Evolutionary conservation across 2,329 filamentous ascomycete genomes (phyloP), one percentile per base, ranked within the genome.

Genomic region (Aspergillus piperis): DNA sequence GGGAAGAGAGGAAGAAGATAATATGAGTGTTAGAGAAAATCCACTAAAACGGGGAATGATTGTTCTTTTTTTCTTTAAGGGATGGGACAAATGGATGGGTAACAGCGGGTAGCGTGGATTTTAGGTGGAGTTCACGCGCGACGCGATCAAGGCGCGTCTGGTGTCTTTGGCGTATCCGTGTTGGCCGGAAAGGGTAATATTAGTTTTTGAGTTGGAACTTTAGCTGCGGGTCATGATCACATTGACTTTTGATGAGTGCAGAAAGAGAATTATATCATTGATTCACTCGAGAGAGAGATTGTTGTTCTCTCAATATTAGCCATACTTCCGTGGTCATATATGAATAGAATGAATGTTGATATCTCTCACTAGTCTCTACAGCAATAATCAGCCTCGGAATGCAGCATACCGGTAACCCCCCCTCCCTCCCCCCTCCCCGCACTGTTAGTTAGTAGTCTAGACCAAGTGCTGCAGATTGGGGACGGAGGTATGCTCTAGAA

Each of bases 61-160:
- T 48, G 32, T 44, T 62, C 59, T 55, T 56, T 51, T 60, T 60
- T 59, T 36, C 32, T 36, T 32, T 36, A 36, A 30, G 54, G 41
- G 56, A 27, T 39, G 30, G 52, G 56, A 21, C 30, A 25, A 48
- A 23, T 27, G 47, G 54, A 54, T 36, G 32, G 36, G 41, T 44
- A 53, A 19, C 11, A 36, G 51, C 51, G 51, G 51, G 51, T 53
- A 38, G 51, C 51, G 51, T 53, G 41, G 39, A 39, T 54, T 61
- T 54, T 32, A n/a, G 49, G 48, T 54, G 54, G 55, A 59, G 32
- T 13, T 36, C 32, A 13, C 32, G 57, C 62, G 64, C 62, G 68
- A 55, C 64, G 64, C 62, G 68, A 55, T 58, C 49, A 36, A 61
- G 53, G 11, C 66, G 62, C 65, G 64, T 56, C 10, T 30, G 3